Base-by-base conservation (phyloP, 2,329 filamentous ascomycete species). In the Diplodia sapinea region DNA sequence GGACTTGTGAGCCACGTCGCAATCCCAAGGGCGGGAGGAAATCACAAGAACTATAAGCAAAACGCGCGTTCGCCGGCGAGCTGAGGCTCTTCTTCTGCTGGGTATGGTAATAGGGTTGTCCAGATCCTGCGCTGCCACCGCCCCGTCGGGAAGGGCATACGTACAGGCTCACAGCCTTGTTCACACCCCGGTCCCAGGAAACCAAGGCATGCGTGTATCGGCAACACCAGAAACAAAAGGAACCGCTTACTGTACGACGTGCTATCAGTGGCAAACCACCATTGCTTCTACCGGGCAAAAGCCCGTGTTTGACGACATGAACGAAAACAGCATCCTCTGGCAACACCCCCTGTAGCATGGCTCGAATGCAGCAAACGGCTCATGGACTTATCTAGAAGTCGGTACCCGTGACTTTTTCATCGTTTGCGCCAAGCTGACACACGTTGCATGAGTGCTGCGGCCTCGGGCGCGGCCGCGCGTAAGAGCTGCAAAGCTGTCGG, bases 111-210 rank as follows among this genome's bases (percentile, higher is more conserved):
- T 47, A 47, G n/a, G 43, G 43, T 47, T 47, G 43, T 47, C 43
- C 43, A 47, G 43, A 47, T 47, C 17, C 43, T 47, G 43, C 43
- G 43, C 43, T 47, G 43, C 43, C 43, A 47, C 43, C 43, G 43
- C 43, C 43, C 1, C 43, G 43, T n/a, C n/a, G n/a, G 43, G 17
- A 47, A n/a, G 15, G 17, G 9, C 40, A 36, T 36, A 11, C 40
- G 40, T n/a, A n/a, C 40, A 47, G n/a, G 40, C 40, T 47, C 9
- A n/a, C 40, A 47, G 40, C 40, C 40, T 47, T 47, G 43, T 12
- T 20, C 17, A 7, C 43, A 20, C 43, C 43, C 43, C 43, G 43
- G 43, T 11, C 43, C 43, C 43, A 11, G 20, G 43, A 47, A 47
- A 11, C 9, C 17, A n/a, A 47, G n/a, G 17, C 43, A 9, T 4